These are phyloP conservation scores for Mucor indicus DNA, from an alignment of 371 early-diverging fungal species.

Conservation along the genomic window DNA sequence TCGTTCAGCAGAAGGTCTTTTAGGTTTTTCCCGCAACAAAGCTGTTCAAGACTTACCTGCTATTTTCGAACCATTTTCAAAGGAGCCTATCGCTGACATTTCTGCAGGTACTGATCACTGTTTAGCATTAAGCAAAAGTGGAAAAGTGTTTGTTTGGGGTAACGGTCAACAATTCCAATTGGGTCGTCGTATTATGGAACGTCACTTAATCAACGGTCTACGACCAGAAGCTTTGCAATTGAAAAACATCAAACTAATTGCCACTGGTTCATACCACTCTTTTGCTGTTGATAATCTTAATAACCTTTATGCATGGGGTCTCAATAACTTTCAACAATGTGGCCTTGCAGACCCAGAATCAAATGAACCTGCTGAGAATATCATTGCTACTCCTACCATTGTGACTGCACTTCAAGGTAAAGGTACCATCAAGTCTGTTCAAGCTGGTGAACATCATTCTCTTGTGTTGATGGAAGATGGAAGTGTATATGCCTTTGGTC, in stretches of 20 bases:
- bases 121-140: slow-evolving; percentile 72
- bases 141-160: slow-evolving; percentile 91
- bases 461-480: slow-evolving; percentile 76
- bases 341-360: slow-evolving; percentile 54
- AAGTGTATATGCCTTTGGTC: slow-evolving; percentile 78
- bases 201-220: slow-evolving; percentile 61
- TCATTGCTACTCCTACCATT: slow-evolving; percentile 47
- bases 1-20: slow-evolving; percentile 65
- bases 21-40: slow-evolving; percentile 66
- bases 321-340: slow-evolving; percentile 95
- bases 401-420: slow-evolving; percentile 50
- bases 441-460: slow-evolving; percentile 90
- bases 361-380: slow-evolving; percentile 30
- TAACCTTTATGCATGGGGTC: slow-evolving; percentile 85
- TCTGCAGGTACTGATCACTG: slow-evolving; percentile 92
- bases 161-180: slow-evolving; percentile 93
- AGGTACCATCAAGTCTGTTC: slow-evolving; percentile 50
- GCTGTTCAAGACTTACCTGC: slow-evolving; percentile 65
- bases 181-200: slow-evolving; percentile 79
- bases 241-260: slow-evolving; percentile 63
- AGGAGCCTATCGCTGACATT: slow-evolving; percentile 68
- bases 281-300: slow-evolving; percentile 73
- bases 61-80: slow-evolving; percentile 42
- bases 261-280: slow-evolving; percentile 86
- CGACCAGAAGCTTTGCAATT: slow-evolving; percentile 55